These are phyloP conservation scores for Backusella circina DNA, from an alignment of 192 early-diverging fungal species.

Conservation along the genomic window DNA sequence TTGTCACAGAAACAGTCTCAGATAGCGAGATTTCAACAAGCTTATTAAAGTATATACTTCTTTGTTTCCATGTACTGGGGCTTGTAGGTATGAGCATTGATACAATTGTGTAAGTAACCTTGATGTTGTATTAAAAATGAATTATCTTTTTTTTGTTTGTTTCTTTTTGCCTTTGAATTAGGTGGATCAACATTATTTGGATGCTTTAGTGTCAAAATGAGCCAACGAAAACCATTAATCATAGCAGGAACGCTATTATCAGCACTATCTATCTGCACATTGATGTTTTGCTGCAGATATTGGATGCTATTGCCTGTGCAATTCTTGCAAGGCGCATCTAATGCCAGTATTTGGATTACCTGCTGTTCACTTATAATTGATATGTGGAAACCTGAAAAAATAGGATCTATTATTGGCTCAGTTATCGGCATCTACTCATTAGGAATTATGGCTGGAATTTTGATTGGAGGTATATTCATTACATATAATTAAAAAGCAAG, in stretches of 20 bases:
- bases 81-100: not conserved
- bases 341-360: not conserved
- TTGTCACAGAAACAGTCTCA: not conserved
- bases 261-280: not conserved
- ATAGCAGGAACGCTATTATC: not conserved
- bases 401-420: not conserved
- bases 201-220: not conserved
- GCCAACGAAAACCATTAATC: not conserved
- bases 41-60: not conserved
- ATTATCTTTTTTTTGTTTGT: too few species aligned
- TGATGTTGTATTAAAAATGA: not conserved
- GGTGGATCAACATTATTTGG: not conserved
- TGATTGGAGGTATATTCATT: not conserved
- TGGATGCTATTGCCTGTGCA: not conserved
- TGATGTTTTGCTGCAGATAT: not conserved
- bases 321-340: conserved; percentile 2
- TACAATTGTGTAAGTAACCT: not conserved
- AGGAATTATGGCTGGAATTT: not conserved
- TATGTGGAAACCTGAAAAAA: not conserved
- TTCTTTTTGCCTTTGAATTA: not conserved
- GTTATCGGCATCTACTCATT: not conserved
- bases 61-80: not conserved
- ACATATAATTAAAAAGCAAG: not conserved
- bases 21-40: not conserved
- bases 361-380: not conserved